phyloP scores from a whole-genome alignment of 306 rosid species.

The Corylus heterophylla region DNA sequence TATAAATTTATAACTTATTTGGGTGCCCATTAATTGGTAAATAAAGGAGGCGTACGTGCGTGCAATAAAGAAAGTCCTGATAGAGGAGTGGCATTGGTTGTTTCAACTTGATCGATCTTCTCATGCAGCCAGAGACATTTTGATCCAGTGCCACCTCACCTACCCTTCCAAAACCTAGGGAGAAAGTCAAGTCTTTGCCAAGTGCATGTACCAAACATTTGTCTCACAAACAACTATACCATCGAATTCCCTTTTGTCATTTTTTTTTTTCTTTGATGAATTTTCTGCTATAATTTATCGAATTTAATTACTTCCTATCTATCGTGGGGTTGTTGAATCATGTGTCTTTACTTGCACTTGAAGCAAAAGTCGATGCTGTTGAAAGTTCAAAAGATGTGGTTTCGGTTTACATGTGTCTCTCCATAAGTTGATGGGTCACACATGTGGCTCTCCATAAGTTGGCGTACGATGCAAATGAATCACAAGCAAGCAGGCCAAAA shows the following conservation, averaged over 20 bases:
- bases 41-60: not conserved
- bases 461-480: not conserved
- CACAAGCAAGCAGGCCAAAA: not conserved
- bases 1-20: not conserved
- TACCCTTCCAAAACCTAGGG: not conserved
- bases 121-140: not conserved
- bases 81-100: not conserved
- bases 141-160: not conserved
- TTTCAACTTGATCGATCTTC: not conserved
- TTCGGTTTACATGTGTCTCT: slow-evolving; percentile 2
- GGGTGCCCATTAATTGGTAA: not conserved
- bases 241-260: too few relatives aligned
- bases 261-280: too few relatives aligned
- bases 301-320: too few relatives aligned
- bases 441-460: not conserved
- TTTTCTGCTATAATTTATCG: not conserved
- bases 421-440: not conserved
- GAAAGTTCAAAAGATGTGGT: not conserved
- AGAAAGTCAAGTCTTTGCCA: too few relatives aligned
- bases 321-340: not conserved
- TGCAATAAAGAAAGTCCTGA: not conserved
- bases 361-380: not conserved
- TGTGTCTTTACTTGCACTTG: not conserved
- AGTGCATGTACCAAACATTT: too few relatives aligned
- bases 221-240: too few relatives aligned